Percentiles rank a stretch among this genome's conserved stretches.
Evolutionary conservation across 768 basidiomycete species (phyloP).

Genomic region (Boletus sp.): DNA sequence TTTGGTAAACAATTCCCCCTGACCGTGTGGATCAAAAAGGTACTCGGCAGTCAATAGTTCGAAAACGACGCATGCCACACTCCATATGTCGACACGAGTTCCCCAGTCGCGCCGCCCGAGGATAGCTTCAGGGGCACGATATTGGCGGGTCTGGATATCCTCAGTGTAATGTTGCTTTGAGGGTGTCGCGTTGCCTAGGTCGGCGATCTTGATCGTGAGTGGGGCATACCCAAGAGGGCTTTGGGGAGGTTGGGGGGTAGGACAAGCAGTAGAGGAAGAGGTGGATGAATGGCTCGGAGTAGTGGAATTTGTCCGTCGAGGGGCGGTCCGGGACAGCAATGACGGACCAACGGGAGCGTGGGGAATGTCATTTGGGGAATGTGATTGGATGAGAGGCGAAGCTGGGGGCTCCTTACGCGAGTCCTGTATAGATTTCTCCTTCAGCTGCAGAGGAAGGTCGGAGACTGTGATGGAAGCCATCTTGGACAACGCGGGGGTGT

Average conservation of each 20-base stretch:
- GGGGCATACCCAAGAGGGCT: slow-evolving; percentile 32
- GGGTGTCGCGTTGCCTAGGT: slow-evolving; percentile 91
- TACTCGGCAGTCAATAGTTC: slow-evolving; percentile 90
- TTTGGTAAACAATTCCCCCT: slow-evolving; percentile 79
- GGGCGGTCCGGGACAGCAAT: slow-evolving; percentile 64
- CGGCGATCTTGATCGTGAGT: slow-evolving; percentile 89
- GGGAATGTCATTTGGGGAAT: slow-evolving; percentile 13
- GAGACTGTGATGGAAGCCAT: slow-evolving; percentile 25
- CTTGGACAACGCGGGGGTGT: slow-evolving; percentile 39
- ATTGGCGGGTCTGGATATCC: slow-evolving; percentile 95
- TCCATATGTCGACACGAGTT: slow-evolving; percentile 85
- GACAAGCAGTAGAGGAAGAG: slow-evolving; percentile 18
- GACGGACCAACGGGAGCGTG: slow-evolving; percentile 42
- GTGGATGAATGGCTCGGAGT: slow-evolving; percentile 21
- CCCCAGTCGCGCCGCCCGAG: slow-evolving; percentile 86
- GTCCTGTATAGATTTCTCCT: not conserved
- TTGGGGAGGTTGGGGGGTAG: slow-evolving; percentile 24
- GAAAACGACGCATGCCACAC: slow-evolving; percentile 86
- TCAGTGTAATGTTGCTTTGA: slow-evolving; percentile 89
- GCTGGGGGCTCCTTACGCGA: slow-evolving; percentile 2
- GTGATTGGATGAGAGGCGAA: slow-evolving; percentile 27
- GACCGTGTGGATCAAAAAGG: slow-evolving; percentile 85
- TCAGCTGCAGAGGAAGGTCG: not conserved
- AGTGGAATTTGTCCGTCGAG: slow-evolving; percentile 24
- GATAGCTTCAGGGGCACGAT: slow-evolving; percentile 92